A percentile compares a stretch with the other conserved stretches of the same genome.
Conservation (phyloP, 75 land plant species). For the Selaginella moellendorffii region DNA sequence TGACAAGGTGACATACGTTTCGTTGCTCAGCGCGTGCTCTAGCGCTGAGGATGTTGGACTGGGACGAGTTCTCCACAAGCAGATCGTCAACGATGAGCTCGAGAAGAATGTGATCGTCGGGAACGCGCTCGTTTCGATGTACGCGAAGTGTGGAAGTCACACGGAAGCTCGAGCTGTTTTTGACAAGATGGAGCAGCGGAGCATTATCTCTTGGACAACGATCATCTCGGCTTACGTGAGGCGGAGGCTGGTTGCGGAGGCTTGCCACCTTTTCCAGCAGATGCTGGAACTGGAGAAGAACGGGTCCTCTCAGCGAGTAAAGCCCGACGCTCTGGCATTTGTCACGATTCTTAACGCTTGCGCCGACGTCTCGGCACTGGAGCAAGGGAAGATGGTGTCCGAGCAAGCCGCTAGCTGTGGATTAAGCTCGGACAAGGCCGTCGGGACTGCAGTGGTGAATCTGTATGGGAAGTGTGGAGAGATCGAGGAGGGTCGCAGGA, state of each 20-base stretch:
- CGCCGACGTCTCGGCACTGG: slow-evolving; percentile 35
- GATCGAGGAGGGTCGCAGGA: too few relatives aligned
- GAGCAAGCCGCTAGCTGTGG: too few relatives aligned
- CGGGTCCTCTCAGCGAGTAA: too few relatives aligned
- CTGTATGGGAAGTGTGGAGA: too few relatives aligned
- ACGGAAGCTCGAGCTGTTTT: slow-evolving; percentile 24
- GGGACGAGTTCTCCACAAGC: slow-evolving; percentile 35
- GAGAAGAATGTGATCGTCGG: slow-evolving; percentile 23
- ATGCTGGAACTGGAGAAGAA: slow-evolving; percentile 33
- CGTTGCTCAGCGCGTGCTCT: slow-evolving; percentile 32
- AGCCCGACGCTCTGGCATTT: slow-evolving; percentile 28
- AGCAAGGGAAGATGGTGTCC: slow-evolving; percentile 36
- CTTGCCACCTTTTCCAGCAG: slow-evolving; percentile 28
- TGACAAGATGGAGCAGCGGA: slow-evolving; percentile 7
- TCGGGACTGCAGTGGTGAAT: too few relatives aligned
- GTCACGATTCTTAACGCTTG: slow-evolving; percentile 35
- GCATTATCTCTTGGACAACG: not conserved
- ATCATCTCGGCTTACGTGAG: slow-evolving; percentile 13
- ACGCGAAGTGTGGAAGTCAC: slow-evolving; percentile 44
- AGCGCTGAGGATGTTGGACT: slow-evolving; percentile 20
- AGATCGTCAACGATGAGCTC: slow-evolving; percentile 19
- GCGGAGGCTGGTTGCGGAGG: slow-evolving; percentile 10
- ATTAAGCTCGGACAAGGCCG: too few relatives aligned
- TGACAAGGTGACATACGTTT: slow-evolving; percentile 26
- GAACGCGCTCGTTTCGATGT: slow-evolving; percentile 39